Evolutionary conservation across 495 filamentous ascomycete genomes (phyloP).

Genomic region (Rhypophila decipiens): DNA sequence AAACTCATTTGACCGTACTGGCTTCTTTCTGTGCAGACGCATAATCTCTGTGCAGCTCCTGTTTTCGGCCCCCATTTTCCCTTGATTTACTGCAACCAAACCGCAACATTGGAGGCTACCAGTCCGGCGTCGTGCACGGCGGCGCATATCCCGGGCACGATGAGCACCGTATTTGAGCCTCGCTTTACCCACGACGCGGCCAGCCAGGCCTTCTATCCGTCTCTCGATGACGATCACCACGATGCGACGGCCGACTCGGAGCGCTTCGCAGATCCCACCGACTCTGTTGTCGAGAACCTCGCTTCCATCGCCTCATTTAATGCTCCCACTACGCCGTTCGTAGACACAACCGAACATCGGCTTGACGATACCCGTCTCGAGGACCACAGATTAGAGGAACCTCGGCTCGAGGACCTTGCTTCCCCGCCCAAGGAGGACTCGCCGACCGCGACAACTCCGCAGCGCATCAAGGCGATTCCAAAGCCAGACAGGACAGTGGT

Average conservation of each 20-base stretch:
- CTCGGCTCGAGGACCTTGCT: slow-evolving; percentile 3
- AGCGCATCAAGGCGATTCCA: slow-evolving; percentile 40
- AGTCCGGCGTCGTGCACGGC: slow-evolving; percentile 7
- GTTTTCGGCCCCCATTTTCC: neutral
- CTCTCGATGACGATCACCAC: slow-evolving; percentile 25
- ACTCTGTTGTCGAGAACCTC: slow-evolving; percentile 24
- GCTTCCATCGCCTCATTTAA: slow-evolving; percentile 23
- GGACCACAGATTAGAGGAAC: neutral
- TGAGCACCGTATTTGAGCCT: slow-evolving; percentile 38
- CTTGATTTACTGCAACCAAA: neutral
- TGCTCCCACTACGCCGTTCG: slow-evolving; percentile 10
- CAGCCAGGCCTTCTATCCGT: slow-evolving; percentile 18
- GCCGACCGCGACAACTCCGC: slow-evolving; percentile 16
- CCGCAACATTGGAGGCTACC: neutral
- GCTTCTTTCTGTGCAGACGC: too few relatives aligned
- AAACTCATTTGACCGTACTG: neutral
- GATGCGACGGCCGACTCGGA: slow-evolving; percentile 19
- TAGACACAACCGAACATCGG: slow-evolving; percentile 15
- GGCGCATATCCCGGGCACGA: slow-evolving; percentile 19
- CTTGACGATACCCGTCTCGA: slow-evolving; percentile 7
- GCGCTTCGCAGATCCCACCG: slow-evolving; percentile 23
- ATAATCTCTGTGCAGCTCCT: too few relatives aligned
- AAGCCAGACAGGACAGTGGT: slow-evolving; percentile 43
- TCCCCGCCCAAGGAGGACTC: slow-evolving; percentile 20
- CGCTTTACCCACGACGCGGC: slow-evolving; percentile 28